Percentiles rank a stretch among this genome's conserved stretches.
Evolutionary conservation across 2,329 filamentous ascomycete genomes (phyloP).

Genomic region (Fusarium torulosum): DNA sequence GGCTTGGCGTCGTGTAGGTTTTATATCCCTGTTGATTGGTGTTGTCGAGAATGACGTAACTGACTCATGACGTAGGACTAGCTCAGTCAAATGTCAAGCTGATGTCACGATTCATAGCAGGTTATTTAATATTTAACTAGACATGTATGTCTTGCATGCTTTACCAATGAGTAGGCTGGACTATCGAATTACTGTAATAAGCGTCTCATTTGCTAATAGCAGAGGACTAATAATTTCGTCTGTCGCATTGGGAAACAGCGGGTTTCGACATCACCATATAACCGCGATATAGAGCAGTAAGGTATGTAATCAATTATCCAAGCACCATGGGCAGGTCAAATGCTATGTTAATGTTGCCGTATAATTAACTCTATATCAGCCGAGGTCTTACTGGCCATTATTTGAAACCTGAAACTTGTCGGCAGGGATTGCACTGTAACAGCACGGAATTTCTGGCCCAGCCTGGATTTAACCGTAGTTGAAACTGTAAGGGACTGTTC

Average conservation of each 20-base stretch:
- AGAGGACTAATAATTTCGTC: not conserved
- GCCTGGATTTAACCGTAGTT: not conserved
- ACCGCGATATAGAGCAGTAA: no score
- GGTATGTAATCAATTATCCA: no score
- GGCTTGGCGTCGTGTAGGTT: not conserved
- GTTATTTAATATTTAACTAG: not conserved
- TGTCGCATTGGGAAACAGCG: no score
- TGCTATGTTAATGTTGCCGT: no score
- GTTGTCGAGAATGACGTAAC: conserved; percentile 4
- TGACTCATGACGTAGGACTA: conserved; percentile 1
- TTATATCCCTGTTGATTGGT: conserved; percentile 3
- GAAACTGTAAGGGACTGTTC: not conserved
- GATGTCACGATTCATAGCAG: not conserved
- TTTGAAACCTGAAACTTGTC: not conserved
- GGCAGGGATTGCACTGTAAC: not conserved
- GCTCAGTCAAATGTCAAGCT: not conserved
- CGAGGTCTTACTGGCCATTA: no score
- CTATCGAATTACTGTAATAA: not conserved
- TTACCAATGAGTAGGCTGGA: no score
- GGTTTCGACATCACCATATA: no score
- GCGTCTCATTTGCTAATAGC: not conserved
- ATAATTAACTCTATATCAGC: no score
- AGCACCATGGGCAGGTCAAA: no score
- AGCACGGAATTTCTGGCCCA: no score
- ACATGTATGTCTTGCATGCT: not conserved